Evolutionary conservation across 768 basidiomycete genomes (phyloP).

Genomic region (Pulveroboletus sp.): DNA sequence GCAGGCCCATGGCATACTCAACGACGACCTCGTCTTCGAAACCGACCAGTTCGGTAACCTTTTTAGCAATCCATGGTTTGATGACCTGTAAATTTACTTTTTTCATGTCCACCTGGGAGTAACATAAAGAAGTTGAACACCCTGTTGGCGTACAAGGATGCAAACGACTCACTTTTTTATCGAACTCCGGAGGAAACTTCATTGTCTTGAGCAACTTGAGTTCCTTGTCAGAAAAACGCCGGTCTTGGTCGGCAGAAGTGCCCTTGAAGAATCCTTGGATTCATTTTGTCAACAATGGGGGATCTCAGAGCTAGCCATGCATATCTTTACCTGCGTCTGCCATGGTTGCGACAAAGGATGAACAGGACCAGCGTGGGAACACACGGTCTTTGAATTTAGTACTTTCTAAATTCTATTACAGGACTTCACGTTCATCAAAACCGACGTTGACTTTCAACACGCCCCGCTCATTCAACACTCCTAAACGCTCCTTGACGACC

Average conservation of each 20-base stretch:
- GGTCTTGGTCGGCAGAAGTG: slow-evolving; percentile 86
- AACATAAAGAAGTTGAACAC: neutral
- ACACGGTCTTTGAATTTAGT: slow-evolving; percentile 3
- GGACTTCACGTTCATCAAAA: slow-evolving; percentile 30
- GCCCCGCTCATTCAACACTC: slow-evolving; percentile 20
- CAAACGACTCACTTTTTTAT: slow-evolving; percentile 62
- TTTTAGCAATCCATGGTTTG: slow-evolving; percentile 92
- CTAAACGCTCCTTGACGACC: slow-evolving; percentile 23
- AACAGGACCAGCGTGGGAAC: slow-evolving; percentile 18
- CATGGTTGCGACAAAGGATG: slow-evolving; percentile 35
- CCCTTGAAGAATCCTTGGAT: slow-evolving; percentile 80
- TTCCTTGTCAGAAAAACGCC: slow-evolving; percentile 94
- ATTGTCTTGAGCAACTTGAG: slow-evolving; percentile 80
- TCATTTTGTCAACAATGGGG: neutral
- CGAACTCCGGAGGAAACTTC: slow-evolving; percentile 88
- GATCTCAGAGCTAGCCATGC: slow-evolving; percentile 17
- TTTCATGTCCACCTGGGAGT: slow-evolving; percentile 78
- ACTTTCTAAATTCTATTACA: slow-evolving; percentile 8
- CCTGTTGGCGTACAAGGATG: neutral
- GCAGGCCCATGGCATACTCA: slow-evolving; percentile 91
- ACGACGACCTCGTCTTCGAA: slow-evolving; percentile 97
- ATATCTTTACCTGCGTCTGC: slow-evolving; percentile 51
- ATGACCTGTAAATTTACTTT: slow-evolving; percentile 93
- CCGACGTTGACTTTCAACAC: slow-evolving; percentile 29
- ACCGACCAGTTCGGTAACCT: slow-evolving; percentile 84